These are phyloP conservation scores for Imleria badia DNA, from an alignment of 768 basidiomycete genomes.

Conservation along the genomic window DNA sequence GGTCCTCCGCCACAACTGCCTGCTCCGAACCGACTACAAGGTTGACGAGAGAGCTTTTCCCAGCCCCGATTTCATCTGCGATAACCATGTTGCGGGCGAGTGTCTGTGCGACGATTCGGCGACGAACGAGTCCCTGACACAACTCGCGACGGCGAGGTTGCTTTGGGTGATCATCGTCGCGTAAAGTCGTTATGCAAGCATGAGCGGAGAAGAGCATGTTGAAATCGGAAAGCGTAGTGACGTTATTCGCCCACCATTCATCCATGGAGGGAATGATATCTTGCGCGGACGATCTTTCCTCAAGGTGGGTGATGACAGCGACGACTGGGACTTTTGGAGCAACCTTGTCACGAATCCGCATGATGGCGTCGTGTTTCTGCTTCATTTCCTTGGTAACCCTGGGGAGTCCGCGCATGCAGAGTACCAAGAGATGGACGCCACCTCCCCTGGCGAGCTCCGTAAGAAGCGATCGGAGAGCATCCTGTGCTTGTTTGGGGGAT, in stretches of 20 bases:
- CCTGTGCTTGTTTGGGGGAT: slow-evolving; percentile 22
- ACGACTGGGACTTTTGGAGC: slow-evolving; percentile 21
- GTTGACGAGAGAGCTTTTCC: slow-evolving; percentile 31
- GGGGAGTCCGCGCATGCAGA: slow-evolving; percentile 29
- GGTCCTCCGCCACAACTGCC: slow-evolving; percentile 15
- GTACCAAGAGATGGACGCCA: slow-evolving; percentile 26
- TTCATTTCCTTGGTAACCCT: slow-evolving; percentile 28
- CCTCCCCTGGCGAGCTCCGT: slow-evolving; percentile 18
- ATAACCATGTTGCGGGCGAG: slow-evolving; percentile 24
- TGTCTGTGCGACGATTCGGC: slow-evolving; percentile 16
- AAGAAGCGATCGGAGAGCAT: slow-evolving; percentile 27
- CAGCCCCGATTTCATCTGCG: slow-evolving; percentile 28
- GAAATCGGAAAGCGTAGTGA: slow-evolving; percentile 22
- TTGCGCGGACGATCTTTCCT: slow-evolving; percentile 21
- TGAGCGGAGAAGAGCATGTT: slow-evolving; percentile 35
- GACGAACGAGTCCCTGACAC: slow-evolving; percentile 17
- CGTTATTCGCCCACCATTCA: slow-evolving; percentile 40
- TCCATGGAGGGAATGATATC: slow-evolving; percentile 30
- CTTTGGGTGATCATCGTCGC: slow-evolving; percentile 22
- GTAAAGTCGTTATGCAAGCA: slow-evolving; percentile 22
- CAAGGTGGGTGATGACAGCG: slow-evolving; percentile 33
- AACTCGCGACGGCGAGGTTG: slow-evolving; percentile 16
- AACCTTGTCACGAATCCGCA: slow-evolving; percentile 19
- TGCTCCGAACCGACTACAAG: slow-evolving; percentile 25
- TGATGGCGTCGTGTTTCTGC: slow-evolving; percentile 25